These are phyloP conservation scores for Phytophthora vignae DNA, from an alignment of 352 stramenopile species.

Conservation along the genomic window DNA sequence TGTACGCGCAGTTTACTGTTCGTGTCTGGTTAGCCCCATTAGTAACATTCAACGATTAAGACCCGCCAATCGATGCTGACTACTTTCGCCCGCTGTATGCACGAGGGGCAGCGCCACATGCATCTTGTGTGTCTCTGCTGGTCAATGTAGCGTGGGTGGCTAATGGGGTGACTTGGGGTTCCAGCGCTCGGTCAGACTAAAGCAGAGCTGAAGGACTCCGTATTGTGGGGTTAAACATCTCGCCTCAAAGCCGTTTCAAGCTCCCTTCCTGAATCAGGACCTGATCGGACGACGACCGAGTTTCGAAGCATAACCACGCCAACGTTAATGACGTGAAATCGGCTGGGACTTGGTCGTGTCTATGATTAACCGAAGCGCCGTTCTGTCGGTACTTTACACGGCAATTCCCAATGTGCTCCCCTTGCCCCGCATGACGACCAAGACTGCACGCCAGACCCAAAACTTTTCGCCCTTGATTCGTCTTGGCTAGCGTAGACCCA, in stretches of 20 bases:
- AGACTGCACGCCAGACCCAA: not conserved
- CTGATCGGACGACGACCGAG: too few relatives aligned
- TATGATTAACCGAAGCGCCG: not conserved
- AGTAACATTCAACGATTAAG: not conserved
- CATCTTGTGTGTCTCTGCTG: too few relatives aligned
- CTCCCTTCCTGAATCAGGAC: too few relatives aligned
- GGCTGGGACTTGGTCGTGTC: not conserved
- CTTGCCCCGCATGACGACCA: not conserved
- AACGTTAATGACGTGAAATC: not conserved
- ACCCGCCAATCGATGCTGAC: not conserved
- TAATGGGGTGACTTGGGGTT: too few relatives aligned
- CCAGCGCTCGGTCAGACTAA: too few relatives aligned
- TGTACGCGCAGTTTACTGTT: not conserved
- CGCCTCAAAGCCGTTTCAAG: too few relatives aligned
- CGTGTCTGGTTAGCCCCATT: not conserved
- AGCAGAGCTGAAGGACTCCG: too few relatives aligned
- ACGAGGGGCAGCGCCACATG: too few relatives aligned
- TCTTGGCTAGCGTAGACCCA: too few relatives aligned
- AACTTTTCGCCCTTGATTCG: not conserved
- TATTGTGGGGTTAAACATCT: too few relatives aligned
- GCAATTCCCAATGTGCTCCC: conserved; percentile 7
- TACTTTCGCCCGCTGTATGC: not conserved
- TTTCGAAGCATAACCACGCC: too few relatives aligned
- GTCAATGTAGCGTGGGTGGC: too few relatives aligned
- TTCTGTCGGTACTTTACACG: conserved; percentile 19